Evolutionary conservation across 2,329 filamentous ascomycete species (phyloP).

Genomic region (Phyllosticta capitalensis): DNA sequence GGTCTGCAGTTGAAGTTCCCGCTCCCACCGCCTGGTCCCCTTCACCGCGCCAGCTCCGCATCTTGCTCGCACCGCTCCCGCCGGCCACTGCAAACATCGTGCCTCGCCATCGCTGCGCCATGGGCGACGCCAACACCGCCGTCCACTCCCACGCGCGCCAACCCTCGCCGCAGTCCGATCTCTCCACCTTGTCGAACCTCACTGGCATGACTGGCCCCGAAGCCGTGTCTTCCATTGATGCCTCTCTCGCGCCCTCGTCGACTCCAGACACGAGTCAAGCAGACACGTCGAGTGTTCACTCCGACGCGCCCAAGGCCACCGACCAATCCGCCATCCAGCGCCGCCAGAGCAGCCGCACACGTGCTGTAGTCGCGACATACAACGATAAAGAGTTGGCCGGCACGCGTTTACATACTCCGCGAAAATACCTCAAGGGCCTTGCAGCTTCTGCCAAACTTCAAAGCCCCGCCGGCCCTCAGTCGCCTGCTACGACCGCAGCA

Average conservation of each 20-base stretch:
- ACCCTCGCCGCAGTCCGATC: slow-evolving; percentile 13
- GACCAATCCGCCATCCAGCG: background rate
- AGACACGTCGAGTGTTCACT: slow-evolving; percentile 49
- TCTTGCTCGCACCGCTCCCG: background rate
- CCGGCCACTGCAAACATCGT: background rate
- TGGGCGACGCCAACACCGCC: slow-evolving; percentile 2
- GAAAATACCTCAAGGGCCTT: slow-evolving; percentile 25
- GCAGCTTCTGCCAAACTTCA: background rate
- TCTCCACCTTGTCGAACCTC: slow-evolving; percentile 34
- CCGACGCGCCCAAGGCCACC: slow-evolving; percentile 19
- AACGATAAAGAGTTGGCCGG: slow-evolving; percentile 56
- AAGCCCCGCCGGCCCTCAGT: background rate
- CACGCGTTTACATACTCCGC: slow-evolving; percentile 50
- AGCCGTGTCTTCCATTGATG: slow-evolving; percentile 22
- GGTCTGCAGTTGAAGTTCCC: background rate
- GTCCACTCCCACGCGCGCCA: background rate
- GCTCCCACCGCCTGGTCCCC: background rate
- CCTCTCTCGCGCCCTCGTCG: slow-evolving; percentile 44
- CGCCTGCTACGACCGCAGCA: background rate
- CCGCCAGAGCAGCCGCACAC: slow-evolving; percentile 45
- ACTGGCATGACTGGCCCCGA: slow-evolving; percentile 30
- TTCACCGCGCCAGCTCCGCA: slow-evolving; percentile 5
- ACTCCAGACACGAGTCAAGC: slow-evolving; percentile 59
- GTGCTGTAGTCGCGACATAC: slow-evolving; percentile 51
- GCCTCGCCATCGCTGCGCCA: background rate